Percentiles rank a stretch among this genome's conserved stretches.
Conservation (phyloP, 108 stramenopile genomes). For the Nannochloropsis oceanica region DNA sequence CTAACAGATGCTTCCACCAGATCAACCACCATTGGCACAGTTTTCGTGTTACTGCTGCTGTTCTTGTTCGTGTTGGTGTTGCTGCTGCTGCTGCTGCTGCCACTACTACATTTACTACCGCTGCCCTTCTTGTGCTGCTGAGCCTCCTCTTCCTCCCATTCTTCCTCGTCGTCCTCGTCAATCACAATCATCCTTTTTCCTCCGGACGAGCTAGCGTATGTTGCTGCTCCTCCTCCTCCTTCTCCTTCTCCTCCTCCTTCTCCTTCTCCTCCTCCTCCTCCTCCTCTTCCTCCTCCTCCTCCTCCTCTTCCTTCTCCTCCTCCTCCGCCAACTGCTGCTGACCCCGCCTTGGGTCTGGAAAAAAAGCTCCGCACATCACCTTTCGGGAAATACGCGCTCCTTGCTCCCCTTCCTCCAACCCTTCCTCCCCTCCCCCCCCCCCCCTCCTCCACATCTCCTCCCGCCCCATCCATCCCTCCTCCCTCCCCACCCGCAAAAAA, state of each 20-base stretch:
- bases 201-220: background rate
- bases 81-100: no score
- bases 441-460: background rate
- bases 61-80: no score
- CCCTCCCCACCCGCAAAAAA: background rate
- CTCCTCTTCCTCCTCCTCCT: background rate
- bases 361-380: background rate
- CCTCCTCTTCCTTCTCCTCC: background rate
- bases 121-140: no score
- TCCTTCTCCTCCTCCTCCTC: background rate
- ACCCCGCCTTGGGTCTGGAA: background rate
- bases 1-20: no score
- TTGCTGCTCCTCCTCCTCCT: background rate
- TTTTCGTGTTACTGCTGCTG: no score
- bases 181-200: background rate
- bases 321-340: background rate
- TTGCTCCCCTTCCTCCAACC: background rate
- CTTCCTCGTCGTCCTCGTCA: background rate
- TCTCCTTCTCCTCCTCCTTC: background rate
- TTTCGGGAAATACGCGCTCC: background rate
- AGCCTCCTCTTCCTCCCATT: background rate
- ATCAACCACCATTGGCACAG: no score
- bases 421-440: background rate
- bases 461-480: background rate
- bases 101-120: no score